Evolutionary conservation across 1,139 yeast species (phyloP).

Genomic region (Pichia sp.): DNA sequence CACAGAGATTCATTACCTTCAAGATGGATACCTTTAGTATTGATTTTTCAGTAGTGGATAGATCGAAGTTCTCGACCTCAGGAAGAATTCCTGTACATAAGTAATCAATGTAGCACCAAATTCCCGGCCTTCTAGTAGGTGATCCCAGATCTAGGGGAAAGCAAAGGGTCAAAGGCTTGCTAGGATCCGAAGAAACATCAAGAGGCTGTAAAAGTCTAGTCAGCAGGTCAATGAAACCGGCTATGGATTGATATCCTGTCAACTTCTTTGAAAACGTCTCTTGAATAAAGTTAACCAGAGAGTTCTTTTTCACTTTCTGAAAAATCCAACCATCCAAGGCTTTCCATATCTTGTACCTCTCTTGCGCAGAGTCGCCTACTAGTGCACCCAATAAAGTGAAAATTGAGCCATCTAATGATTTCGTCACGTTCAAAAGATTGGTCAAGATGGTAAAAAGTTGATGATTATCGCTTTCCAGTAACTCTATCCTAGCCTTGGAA

Average conservation of each 20-base stretch:
- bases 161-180: constrained; percentile 37
- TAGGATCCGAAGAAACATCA: constrained; percentile 25
- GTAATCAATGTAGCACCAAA: constrained; percentile 78
- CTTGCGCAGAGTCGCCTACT: constrained; percentile 36
- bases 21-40: constrained; percentile 50
- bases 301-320: constrained; percentile 28
- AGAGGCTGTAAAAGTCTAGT: constrained; percentile 33
- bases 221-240: constrained; percentile 53
- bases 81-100: constrained; percentile 60
- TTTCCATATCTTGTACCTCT: constrained; percentile 57
- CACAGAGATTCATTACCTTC: constrained; percentile 43
- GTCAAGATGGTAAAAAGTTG: constrained; percentile 33
- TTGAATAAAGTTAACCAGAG: constrained; percentile 20
- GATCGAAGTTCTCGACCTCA: constrained; percentile 31
- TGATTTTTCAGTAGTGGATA: constrained; percentile 32
- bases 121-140: constrained; percentile 55
- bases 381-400: constrained; percentile 47
- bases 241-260: constrained; percentile 5
- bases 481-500: constrained; percentile 30
- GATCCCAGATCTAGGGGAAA: constrained; percentile 63
- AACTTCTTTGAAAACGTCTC: constrained; percentile 20
- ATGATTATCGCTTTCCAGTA: constrained; percentile 28
- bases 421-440: constrained; percentile 41
- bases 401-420: constrained; percentile 49
- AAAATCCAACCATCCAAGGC: constrained; percentile 71